Evolutionary conservation across 805 yeast genomes (phyloP), one percentile per base, ranked within the genome.

Genomic region (Myxozyma sirexii): DNA sequence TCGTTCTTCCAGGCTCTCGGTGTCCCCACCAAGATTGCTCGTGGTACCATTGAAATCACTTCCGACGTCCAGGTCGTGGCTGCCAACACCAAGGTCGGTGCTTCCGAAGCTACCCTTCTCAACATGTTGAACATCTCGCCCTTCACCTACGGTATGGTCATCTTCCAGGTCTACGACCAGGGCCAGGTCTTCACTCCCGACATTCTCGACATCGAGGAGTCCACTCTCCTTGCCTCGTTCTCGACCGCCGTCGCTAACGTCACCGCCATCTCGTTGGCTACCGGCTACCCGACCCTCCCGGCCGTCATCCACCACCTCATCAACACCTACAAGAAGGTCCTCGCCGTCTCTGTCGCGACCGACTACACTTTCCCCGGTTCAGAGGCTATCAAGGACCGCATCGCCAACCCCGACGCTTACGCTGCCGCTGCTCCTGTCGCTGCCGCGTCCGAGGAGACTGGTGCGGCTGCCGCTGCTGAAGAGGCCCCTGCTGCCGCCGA

Each of bases 1-100:
- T 94, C 99, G 78, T 94, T 94, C 96, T 94, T 94, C 98, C 99
- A 94, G 87, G 99, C 99, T 78, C 87, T 94, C 76, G 98, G 98
- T 90, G 97, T 94, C 76, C 99, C 99, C 86, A 94, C 99, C 90
- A 94, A 94, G 96, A 94, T 94, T 91, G 94, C 97, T 82, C 92
- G 99, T 89, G 99, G 99, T 94, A 91, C 97, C 83, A 94, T 94
- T 87, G 99, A 94, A 84, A 94, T 94, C 82, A 91, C 90, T 80
- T 81, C 88, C 74, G 99, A 94, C 77, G 96, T 94, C 76, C 89
- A 89, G 84, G 97, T 94, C 78, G 96, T 92, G 76, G 85, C 82
- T 68, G 86, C 87, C 68, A 89, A 90, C 75, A 76, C 76, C 68
- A 90, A 82, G 82, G 99, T 94, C 76, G 99, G 99, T 84, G 96